phyloP scores from a whole-genome alignment of 73 alveolate species.

The Tetrahymena borealis region DNA sequence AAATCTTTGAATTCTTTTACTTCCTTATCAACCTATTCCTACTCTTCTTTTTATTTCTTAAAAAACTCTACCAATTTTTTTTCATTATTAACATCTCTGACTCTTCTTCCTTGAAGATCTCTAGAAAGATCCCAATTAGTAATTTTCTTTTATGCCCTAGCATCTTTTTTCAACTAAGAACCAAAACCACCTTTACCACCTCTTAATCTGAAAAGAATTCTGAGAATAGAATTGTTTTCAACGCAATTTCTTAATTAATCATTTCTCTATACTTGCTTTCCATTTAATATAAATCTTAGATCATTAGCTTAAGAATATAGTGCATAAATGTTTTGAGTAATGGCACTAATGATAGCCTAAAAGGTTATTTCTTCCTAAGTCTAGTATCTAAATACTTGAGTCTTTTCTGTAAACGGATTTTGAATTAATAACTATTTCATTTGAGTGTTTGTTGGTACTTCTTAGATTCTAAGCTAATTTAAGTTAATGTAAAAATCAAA shows the following conservation, averaged over 20 bases:
- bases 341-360: not conserved
- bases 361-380: not conserved
- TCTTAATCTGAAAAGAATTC: not conserved
- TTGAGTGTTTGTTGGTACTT: too few relatives aligned
- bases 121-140: not conserved
- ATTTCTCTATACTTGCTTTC: not conserved
- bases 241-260: not conserved
- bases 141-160: not conserved
- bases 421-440: not conserved
- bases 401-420: not conserved
- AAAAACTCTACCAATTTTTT: not conserved
- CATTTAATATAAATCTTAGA: not conserved
- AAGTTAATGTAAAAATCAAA: not conserved
- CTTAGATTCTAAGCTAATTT: not conserved
- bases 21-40: not conserved
- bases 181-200: slow-evolving; percentile 2
- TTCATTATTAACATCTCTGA: not conserved
- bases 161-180: not conserved
- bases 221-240: not conserved
- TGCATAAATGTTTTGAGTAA: not conserved
- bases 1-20: not conserved
- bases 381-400: not conserved
- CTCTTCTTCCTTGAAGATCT: not conserved
- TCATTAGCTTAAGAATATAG: not conserved
- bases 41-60: not conserved